Conservation (phyloP, 495 filamentous ascomycete species). For the Opeltia flavorubescens region DNA sequence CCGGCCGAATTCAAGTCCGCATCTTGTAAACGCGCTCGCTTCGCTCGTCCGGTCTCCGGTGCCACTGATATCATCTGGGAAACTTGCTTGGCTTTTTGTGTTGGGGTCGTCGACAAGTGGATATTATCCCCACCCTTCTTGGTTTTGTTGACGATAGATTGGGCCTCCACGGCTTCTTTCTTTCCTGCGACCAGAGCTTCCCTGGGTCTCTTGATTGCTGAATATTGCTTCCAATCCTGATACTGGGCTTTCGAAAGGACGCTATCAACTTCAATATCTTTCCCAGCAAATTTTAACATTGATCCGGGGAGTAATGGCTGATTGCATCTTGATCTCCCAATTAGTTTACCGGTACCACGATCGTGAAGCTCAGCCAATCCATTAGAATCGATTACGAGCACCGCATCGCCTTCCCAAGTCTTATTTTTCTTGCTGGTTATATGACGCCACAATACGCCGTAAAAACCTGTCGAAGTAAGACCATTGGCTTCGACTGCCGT, state of each 20-base stretch:
- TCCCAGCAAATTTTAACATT: constrained; percentile 50
- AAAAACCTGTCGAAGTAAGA: constrained; percentile 35
- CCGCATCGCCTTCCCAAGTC: constrained; percentile 76
- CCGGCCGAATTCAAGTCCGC: no score
- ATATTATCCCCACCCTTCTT: no score
- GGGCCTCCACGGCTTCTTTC: neutral
- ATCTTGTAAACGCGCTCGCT: no score
- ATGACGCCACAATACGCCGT: constrained; percentile 62
- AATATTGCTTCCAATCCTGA: constrained; percentile 40
- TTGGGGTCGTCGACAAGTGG: no score
- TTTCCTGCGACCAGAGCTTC: no score
- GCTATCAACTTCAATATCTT: constrained; percentile 61
- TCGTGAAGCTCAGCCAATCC: constrained; percentile 53
- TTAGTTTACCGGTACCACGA: constrained; percentile 44
- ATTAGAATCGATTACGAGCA: constrained; percentile 37
- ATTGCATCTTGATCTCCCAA: constrained; percentile 45
- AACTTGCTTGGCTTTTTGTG: no score
- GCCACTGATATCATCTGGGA: no score
- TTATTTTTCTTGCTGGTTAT: constrained; percentile 70
- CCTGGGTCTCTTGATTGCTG: constrained; percentile 20
- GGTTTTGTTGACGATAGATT: no score
- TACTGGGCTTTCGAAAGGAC: constrained; percentile 49
- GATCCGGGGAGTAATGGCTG: constrained; percentile 45
- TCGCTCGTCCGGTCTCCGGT: no score
- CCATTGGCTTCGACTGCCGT: constrained; percentile 2